phyloP scores from a whole-genome alignment of 2,329 filamentous ascomycete genomes.

The Penicillium sp. region DNA sequence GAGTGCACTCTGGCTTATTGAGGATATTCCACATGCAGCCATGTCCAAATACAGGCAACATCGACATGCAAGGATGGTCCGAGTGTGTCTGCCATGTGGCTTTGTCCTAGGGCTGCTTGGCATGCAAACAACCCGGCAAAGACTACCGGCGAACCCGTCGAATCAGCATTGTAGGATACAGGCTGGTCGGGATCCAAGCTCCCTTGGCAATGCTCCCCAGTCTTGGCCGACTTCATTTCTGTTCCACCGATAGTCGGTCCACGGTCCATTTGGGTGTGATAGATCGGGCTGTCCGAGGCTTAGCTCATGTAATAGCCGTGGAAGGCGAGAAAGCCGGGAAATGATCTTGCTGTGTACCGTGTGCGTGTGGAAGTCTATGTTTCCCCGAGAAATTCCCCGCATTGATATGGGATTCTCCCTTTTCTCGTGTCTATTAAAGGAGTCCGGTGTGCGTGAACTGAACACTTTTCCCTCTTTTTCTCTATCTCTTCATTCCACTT shows the following conservation, averaged over 20 bases:
- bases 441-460: background rate
- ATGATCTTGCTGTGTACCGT: background rate
- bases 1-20: background rate
- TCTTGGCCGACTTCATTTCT: slow-evolving; percentile 11
- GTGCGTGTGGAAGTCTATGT: background rate
- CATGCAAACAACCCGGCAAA: background rate
- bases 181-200: slow-evolving; percentile 17
- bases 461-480: background rate
- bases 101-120: background rate
- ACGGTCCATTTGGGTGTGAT: background rate
- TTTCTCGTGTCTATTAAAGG: background rate
- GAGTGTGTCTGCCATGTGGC: background rate
- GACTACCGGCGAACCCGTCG: background rate
- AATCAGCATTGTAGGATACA: background rate
- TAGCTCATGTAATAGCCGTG: background rate
- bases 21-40: background rate
- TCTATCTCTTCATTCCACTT: background rate
- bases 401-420: background rate
- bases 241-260: slow-evolving; percentile 12
- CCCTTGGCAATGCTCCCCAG: slow-evolving; percentile 16
- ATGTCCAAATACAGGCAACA: background rate
- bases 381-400: background rate
- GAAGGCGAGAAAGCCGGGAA: background rate
- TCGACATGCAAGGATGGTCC: background rate
- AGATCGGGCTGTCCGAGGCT: background rate